These are phyloP conservation scores for Penstemon eatonii DNA, from an alignment of 257 asterid genomes.

Conservation along the genomic window DNA sequence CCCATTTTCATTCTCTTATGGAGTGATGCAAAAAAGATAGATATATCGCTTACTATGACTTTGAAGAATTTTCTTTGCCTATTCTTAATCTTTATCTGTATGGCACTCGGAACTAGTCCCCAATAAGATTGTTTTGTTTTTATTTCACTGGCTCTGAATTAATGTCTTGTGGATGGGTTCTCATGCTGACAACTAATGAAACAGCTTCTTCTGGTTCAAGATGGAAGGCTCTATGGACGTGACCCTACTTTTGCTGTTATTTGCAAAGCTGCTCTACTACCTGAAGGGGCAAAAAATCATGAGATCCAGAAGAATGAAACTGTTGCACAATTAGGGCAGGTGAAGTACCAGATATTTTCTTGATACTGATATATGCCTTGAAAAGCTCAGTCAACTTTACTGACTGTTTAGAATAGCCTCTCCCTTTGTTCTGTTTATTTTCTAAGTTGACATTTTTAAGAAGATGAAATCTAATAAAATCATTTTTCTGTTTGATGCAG, in stretches of 20 bases:
- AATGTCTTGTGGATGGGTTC: slow-evolving; percentile 31
- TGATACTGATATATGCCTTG: neutral
- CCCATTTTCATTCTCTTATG: slow-evolving; percentile 1
- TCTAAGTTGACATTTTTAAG: slow-evolving; percentile 4
- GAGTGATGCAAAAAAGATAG: slow-evolving; percentile 7
- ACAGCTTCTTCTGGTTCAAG: slow-evolving; percentile 96
- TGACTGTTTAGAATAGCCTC: slow-evolving; percentile 2
- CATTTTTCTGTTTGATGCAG: slow-evolving; percentile 56
- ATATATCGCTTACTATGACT: slow-evolving; percentile 14
- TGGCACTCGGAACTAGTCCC: slow-evolving; percentile 12
- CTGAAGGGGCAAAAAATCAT: slow-evolving; percentile 70
- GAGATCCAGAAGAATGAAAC: slow-evolving; percentile 70
- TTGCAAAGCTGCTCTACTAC: slow-evolving; percentile 82
- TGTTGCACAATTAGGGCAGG: slow-evolving; percentile 87
- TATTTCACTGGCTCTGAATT: slow-evolving; percentile 22
- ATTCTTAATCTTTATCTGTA: slow-evolving; percentile 10
- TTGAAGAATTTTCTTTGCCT: slow-evolving; percentile 17
- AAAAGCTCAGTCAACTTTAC: slow-evolving; percentile 4
- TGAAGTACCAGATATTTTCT: slow-evolving; percentile 33
- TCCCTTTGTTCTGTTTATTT: slow-evolving; percentile 15
- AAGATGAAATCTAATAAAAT: slow-evolving; percentile 26
- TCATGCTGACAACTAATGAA: slow-evolving; percentile 42
- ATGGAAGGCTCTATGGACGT: slow-evolving; percentile 92
- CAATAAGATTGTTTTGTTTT: slow-evolving; percentile 12
- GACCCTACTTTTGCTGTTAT: slow-evolving; percentile 77